phyloP scores from a whole-genome alignment of 2,329 filamentous ascomycete species.

The Coniochaeta pulveracea region DNA sequence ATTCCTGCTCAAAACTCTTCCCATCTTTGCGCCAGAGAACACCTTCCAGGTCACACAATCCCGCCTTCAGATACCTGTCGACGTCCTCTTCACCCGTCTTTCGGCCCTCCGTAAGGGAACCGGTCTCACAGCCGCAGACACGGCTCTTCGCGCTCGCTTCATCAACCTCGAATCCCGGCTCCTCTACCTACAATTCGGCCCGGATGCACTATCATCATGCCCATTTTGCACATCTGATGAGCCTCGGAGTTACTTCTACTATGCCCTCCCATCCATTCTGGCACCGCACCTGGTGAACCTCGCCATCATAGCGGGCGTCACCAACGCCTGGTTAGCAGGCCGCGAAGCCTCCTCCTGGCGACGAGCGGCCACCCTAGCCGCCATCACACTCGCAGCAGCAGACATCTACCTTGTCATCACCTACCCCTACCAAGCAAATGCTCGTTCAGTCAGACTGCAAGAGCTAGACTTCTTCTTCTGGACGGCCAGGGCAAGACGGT shows the following conservation, averaged over 20 bases:
- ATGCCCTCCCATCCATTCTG: constrained; percentile 63
- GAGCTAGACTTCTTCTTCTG: constrained; percentile 66
- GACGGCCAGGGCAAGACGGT: constrained; percentile 52
- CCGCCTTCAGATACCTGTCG: constrained; percentile 73
- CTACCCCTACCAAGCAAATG: constrained; percentile 56
- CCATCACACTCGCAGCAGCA: constrained; percentile 41
- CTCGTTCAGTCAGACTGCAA: constrained; percentile 44
- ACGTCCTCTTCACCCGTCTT: constrained; percentile 74
- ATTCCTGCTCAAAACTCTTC: constrained; percentile 51
- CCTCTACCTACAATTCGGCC: constrained; percentile 76
- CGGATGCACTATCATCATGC: constrained; percentile 60
- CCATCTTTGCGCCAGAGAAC: constrained; percentile 63
- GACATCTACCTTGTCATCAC: constrained; percentile 57
- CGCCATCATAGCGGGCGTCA: constrained; percentile 58
- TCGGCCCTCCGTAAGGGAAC: constrained; percentile 35
- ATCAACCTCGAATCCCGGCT: constrained; percentile 60
- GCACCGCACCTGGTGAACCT: constrained; percentile 76
- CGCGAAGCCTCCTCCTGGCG: constrained; percentile 58
- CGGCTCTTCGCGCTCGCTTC: constrained; percentile 55
- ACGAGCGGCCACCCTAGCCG: constrained; percentile 52
- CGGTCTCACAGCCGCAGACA: constrained; percentile 46
- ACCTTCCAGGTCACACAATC: constrained; percentile 69
- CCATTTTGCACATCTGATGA: constrained; percentile 72
- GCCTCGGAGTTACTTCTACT: constrained; percentile 62
- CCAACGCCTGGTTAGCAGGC: constrained; percentile 56